Percentiles rank a stretch among this genome's conserved stretches.
phyloP scores from a whole-genome alignment of 768 basidiomycete species.

The Ramaria sp. region DNA sequence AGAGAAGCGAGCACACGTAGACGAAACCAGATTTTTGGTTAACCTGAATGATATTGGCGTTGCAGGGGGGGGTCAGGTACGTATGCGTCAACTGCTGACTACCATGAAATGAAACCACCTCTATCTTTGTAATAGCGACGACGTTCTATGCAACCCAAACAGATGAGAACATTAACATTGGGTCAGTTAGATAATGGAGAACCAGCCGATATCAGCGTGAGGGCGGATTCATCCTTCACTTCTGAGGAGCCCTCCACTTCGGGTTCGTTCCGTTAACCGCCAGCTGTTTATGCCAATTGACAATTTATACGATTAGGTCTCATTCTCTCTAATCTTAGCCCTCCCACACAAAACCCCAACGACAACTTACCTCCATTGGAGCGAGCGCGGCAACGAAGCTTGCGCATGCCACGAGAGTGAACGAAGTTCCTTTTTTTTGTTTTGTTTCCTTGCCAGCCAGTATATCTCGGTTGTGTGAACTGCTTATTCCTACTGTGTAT shows the following conservation, averaged over 20 bases:
- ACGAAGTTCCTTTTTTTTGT: not conserved
- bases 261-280: conserved; percentile 10
- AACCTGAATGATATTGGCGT: conserved; percentile 52
- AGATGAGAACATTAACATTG: conserved; percentile 22
- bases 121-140: conserved; percentile 39
- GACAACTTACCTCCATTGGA: conserved; percentile 61
- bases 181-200: conserved; percentile 4
- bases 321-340: conserved; percentile 11
- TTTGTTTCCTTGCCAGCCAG: too few relatives aligned
- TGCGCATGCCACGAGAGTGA: not conserved
- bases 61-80: conserved; percentile 53
- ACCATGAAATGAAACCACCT: conserved; percentile 3
- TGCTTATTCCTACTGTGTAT: not conserved
- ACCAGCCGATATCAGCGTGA: conserved; percentile 3
- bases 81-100: conserved; percentile 3
- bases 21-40: conserved; percentile 54
- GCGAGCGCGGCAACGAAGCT: conserved; percentile 40
- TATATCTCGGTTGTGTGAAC: not conserved
- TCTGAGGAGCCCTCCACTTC: conserved; percentile 14
- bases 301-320: conserved; percentile 28
- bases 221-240: conserved; percentile 4
- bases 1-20: conserved; percentile 51
- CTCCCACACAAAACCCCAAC: conserved; percentile 20
- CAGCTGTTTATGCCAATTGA: too few relatives aligned
- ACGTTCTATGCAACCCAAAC: conserved; percentile 61